Percentiles rank a stretch among this genome's conserved stretches.
phyloP scores from a whole-genome alignment of 768 basidiomycete genomes.

The Amanita rimosa region DNA sequence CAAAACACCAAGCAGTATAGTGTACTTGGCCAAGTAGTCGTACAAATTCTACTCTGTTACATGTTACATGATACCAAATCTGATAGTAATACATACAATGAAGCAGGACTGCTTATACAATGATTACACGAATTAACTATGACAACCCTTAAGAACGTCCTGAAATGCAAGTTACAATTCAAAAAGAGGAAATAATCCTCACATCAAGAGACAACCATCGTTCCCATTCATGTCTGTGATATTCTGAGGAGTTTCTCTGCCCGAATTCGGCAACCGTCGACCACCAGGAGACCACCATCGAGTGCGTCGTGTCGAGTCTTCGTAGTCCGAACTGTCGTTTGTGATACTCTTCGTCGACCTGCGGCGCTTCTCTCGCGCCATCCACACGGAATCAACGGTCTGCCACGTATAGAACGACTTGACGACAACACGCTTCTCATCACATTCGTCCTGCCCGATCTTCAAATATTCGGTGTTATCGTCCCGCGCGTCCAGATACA shows the following conservation, averaged over 20 bases:
- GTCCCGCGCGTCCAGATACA: slow-evolving; percentile 63
- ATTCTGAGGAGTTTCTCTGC: slow-evolving; percentile 37
- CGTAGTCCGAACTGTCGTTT: slow-evolving; percentile 23
- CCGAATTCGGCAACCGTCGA: slow-evolving; percentile 26
- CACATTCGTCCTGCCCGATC: slow-evolving; percentile 75
- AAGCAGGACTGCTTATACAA: slow-evolving; percentile 1
- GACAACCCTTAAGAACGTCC: background rate
- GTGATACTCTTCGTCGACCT: slow-evolving; percentile 35
- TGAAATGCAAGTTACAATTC: slow-evolving; percentile 4
- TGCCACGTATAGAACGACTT: slow-evolving; percentile 86
- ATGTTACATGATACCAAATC: background rate
- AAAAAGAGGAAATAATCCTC: slow-evolving; percentile 15
- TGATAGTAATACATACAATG: slow-evolving; percentile 8
- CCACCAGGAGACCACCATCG: slow-evolving; percentile 50
- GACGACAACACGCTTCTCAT: slow-evolving; percentile 56
- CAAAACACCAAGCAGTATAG: slow-evolving; percentile 23
- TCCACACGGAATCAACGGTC: slow-evolving; percentile 67
- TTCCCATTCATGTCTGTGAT: slow-evolving; percentile 32
- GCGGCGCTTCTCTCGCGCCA: slow-evolving; percentile 54
- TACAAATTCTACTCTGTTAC: slow-evolving; percentile 1
- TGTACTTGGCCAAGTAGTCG: slow-evolving; percentile 6
- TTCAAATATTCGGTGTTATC: slow-evolving; percentile 48
- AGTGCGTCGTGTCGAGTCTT: slow-evolving; percentile 14
- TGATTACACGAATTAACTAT: background rate
- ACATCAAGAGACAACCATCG: slow-evolving; percentile 66